Conservation (phyloP, 1,284 basidiomycete species). For the Schizophyllum commune region DNA sequence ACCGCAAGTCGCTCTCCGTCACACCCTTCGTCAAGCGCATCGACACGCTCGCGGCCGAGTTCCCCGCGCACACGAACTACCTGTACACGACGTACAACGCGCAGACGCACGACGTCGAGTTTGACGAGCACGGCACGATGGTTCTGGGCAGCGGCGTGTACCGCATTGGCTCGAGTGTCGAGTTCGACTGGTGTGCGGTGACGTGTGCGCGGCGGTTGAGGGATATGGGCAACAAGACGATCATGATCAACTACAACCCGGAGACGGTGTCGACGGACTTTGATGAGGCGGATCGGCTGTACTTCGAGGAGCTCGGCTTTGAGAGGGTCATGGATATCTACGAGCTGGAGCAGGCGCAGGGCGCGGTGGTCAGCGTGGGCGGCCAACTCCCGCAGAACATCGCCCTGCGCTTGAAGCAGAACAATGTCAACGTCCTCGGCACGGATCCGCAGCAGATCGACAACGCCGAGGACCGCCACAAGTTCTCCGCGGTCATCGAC, state of each 20-base stretch:
- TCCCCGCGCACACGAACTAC: slow-evolving; percentile 98
- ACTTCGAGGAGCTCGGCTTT: slow-evolving; percentile 97
- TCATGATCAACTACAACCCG: slow-evolving; percentile 99
- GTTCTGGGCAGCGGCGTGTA: slow-evolving; percentile 99
- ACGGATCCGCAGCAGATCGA: slow-evolving; percentile 96
- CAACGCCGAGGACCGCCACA: slow-evolving; percentile 97
- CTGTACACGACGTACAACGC: slow-evolving; percentile 99
- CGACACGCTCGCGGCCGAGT: slow-evolving; percentile 98
- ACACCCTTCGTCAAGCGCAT: slow-evolving; percentile 99
- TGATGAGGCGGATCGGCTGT: slow-evolving; percentile 96
- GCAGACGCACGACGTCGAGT: slow-evolving; percentile 91
- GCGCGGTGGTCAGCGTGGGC: slow-evolving; percentile 95
- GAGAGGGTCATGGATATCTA: slow-evolving; percentile 99
- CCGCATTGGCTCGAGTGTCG: slow-evolving; percentile 95
- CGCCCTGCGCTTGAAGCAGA: slow-evolving; percentile 89
- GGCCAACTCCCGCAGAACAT: slow-evolving; percentile 98
- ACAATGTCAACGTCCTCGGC: slow-evolving; percentile 88
- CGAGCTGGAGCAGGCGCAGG: slow-evolving; percentile 88
- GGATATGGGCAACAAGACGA: slow-evolving; percentile 88
- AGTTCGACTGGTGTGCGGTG: slow-evolving; percentile 99
- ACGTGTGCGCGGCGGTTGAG: slow-evolving; percentile 92
- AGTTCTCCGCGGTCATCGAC: slow-evolving; percentile 96
- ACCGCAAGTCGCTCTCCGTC: slow-evolving; percentile 82
- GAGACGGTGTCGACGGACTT: slow-evolving; percentile 99
- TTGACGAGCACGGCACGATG: slow-evolving; percentile 97